Percentiles rank a stretch among this genome's conserved stretches.
phyloP scores from a whole-genome alignment of 1,284 basidiomycete species.

The Agroathelia rolfsii region DNA sequence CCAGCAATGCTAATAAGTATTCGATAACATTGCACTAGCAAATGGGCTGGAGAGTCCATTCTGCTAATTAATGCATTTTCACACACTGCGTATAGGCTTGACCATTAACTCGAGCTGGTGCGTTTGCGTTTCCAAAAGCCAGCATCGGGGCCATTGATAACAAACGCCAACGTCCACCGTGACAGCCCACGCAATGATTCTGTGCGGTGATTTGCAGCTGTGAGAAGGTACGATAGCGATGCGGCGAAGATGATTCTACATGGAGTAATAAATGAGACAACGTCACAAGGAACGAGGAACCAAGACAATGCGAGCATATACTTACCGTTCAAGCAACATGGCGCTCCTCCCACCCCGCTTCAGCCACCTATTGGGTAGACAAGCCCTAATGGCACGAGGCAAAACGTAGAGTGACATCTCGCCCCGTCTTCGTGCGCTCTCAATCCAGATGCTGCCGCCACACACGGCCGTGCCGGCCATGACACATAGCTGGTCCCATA shows the following conservation, averaged over 20 bases:
- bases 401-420: conserved; percentile 74
- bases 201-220: conserved; percentile 48
- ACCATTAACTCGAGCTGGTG: conserved; percentile 10
- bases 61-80: too few species aligned
- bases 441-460: conserved; percentile 67
- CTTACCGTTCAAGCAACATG: conserved; percentile 43
- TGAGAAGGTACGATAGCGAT: conserved; percentile 56
- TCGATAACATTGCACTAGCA: too few species aligned
- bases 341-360: conserved; percentile 29
- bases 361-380: conserved; percentile 43
- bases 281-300: conserved; percentile 3
- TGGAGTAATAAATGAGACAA: conserved; percentile 6
- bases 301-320: conserved; percentile 8
- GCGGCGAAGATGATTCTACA: conserved; percentile 41
- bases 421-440: conserved; percentile 55
- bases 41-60: too few species aligned
- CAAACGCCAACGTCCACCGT: conserved; percentile 55
- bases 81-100: too few species aligned
- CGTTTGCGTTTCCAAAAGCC: conserved; percentile 38
- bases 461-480: conserved; percentile 62
- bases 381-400: conserved; percentile 55
- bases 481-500: conserved; percentile 66
- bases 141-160: conserved; percentile 47
- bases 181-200: conserved; percentile 61
- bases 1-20: too few species aligned